A percentile compares a stretch with the other conserved stretches of the same genome.
Conservation (phyloP, 257 asterid species). For the Nemophila menziesii region DNA sequence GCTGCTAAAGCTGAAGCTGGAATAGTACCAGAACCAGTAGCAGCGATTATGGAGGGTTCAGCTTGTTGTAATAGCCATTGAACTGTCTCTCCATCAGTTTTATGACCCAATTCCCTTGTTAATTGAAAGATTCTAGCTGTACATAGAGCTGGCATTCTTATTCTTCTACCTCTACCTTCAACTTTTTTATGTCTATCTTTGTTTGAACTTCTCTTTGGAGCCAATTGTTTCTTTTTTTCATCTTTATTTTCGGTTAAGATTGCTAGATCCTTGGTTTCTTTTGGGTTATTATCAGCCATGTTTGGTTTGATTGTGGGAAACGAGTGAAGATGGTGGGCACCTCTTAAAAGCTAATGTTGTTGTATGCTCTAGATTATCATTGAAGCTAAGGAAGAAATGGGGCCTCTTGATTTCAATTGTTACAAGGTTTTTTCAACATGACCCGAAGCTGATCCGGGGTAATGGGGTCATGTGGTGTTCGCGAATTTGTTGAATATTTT, state of each 20-base stretch:
- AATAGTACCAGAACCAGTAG: conserved; percentile 62
- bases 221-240: conserved; percentile 23
- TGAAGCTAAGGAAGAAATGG: conserved; percentile 8
- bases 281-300: conserved; percentile 37
- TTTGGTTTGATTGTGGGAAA: conserved; percentile 20
- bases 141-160: conserved; percentile 56
- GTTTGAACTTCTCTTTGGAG: conserved; percentile 44
- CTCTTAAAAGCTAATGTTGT: conserved; percentile 18
- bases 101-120: conserved; percentile 55
- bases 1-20: conserved; percentile 50
- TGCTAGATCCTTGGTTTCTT: conserved; percentile 22
- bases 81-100: conserved; percentile 62
- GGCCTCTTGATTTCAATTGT: too few species aligned
- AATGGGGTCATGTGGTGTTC: too few species aligned
- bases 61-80: conserved; percentile 71
- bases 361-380: conserved; percentile 15
- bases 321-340: conserved; percentile 29
- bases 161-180: conserved; percentile 62
- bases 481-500: too few species aligned
- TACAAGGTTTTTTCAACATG: too few species aligned
- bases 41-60: conserved; percentile 57
- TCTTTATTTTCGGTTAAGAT: conserved; percentile 14
- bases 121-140: conserved; percentile 66
- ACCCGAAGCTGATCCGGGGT: too few species aligned
- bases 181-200: conserved; percentile 65